Conservation (phyloP, 2,329 filamentous ascomycete species). For the Botryotinia narcissicola region DNA sequence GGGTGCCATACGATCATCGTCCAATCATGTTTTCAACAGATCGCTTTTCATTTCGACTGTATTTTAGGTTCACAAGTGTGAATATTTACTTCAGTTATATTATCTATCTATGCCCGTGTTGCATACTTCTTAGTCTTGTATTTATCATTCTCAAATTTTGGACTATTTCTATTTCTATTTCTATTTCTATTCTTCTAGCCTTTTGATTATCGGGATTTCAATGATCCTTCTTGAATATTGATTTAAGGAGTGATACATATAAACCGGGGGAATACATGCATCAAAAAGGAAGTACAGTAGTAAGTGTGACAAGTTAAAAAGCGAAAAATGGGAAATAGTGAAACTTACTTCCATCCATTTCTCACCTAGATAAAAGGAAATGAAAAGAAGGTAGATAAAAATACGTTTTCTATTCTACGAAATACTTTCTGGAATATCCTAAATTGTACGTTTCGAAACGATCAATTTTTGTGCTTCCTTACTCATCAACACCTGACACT, state of each 20-base stretch:
- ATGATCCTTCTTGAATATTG: background rate
- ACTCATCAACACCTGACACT: background rate
- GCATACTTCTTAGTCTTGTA: background rate
- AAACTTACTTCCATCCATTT: background rate
- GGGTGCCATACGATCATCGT: background rate
- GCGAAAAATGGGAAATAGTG: background rate
- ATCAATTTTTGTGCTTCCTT: background rate
- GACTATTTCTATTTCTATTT: background rate
- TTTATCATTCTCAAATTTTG: background rate
- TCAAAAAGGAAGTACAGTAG: background rate
- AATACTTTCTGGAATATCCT: background rate
- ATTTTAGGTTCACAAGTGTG: background rate
- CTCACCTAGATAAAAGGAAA: background rate
- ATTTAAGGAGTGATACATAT: too few species aligned
- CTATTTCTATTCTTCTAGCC: background rate
- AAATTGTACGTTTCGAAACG: background rate
- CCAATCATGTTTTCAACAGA: background rate
- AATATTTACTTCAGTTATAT: rapidly evolving
- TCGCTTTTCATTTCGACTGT: background rate
- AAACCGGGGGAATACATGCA: too few species aligned
- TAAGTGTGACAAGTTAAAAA: background rate
- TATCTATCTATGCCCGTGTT: background rate
- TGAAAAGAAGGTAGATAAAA: background rate
- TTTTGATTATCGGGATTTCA: background rate
- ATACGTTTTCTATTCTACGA: too few species aligned